Base-by-base conservation (phyloP, 441 rosid genomes). In the Populus trichocarpa region DNA sequence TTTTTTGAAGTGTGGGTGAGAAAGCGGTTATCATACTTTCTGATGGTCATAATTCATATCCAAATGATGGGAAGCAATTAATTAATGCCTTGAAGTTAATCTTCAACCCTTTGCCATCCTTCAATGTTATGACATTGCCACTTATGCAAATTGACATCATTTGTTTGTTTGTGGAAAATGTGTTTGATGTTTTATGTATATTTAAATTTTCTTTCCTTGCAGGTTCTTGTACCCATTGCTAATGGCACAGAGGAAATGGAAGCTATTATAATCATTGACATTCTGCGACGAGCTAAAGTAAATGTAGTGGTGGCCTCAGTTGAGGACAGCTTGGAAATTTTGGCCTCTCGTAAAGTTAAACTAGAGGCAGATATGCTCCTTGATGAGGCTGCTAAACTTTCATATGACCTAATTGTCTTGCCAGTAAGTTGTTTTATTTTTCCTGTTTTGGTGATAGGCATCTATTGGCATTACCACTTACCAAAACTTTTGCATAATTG, bases 231-330 rank as follows among this genome's bases (percentile, higher is more conserved):
- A 65, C 97, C 99, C 25, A 82, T 92, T 84, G 97, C 94, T 18
- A 77, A 90, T 85, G 99, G 98, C 69, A 84, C 98, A 10, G 99
- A 96, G 84, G 99, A 93, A 85, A 96, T 93, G 95, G 99, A 96
- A 87, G 97, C 97, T 65, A 81, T 88, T 78, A 88, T 91, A 69
- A 89, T 89, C 78, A 90, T 96, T 75, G 99, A 93, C 84, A 72
- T 96, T 70, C 87, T 96, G 70, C 89, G 92, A 79, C 91, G 95
- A 77, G 97, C 99, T 9, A 89, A 93, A 83, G 96, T 91, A 79
- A 90, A 92, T 78, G 98, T 96, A 25, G 88, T 92, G 18, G 92
- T 96, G 75, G 99, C 98, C 50, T 90, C 97, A 50, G 93, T 92
- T 76, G 92, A 90, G 72, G 90, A 86, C 76, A 90, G 81, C 76